phyloP scores from a whole-genome alignment of 305 asterid genomes.

The Solanum chacoense region DNA sequence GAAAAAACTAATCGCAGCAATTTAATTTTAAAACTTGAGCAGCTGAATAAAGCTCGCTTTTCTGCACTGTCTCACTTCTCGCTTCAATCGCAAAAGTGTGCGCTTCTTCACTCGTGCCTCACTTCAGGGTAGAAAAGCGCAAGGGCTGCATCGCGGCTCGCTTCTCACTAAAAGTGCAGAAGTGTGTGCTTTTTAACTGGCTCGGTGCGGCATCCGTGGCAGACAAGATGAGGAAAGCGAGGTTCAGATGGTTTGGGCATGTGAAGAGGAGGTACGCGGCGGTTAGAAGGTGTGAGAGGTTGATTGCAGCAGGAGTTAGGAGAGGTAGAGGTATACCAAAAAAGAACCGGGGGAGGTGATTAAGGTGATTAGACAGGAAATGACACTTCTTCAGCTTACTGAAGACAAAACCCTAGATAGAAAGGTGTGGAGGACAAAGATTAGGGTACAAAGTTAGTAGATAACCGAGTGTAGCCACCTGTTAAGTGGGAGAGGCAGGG shows the following conservation, averaged over 20 bases:
- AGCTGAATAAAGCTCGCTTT: neutral
- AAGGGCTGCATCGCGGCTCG: neutral
- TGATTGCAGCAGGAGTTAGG: neutral
- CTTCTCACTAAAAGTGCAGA: neutral
- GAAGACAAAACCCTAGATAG: neutral
- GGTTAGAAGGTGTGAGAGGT: neutral
- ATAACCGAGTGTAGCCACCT: neutral
- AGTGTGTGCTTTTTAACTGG: neutral
- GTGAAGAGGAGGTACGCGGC: neutral
- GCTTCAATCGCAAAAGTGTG: neutral
- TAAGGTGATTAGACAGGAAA: neutral
- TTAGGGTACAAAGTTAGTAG: neutral
- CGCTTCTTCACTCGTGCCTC: neutral
- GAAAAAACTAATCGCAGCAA: neutral
- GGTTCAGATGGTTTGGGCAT: neutral
- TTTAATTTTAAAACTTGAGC: neutral
- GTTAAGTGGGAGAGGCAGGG: neutral
- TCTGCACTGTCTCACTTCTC: neutral
- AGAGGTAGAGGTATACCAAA: neutral
- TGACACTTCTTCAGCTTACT: neutral
- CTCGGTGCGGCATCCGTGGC: neutral
- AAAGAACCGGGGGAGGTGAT: neutral
- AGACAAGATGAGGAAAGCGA: neutral
- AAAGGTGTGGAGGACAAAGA: neutral
- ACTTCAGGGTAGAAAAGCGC: neutral